phyloP scores from a whole-genome alignment of 2,329 filamentous ascomycete species.

The Pyrenophora graminea region DNA sequence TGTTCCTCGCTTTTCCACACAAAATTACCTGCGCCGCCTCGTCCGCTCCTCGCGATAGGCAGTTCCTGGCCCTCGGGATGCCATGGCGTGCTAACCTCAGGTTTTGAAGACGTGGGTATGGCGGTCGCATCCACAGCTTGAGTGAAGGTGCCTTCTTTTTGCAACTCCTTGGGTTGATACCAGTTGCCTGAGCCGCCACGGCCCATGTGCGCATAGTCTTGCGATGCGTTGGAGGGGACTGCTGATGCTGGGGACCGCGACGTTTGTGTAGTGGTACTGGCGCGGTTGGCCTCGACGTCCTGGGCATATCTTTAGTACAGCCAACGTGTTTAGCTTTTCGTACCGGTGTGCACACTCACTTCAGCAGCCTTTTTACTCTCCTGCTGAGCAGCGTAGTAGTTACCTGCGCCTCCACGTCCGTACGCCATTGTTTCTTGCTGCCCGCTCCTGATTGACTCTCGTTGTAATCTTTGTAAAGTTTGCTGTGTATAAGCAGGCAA shows the following conservation, averaged over 20 bases:
- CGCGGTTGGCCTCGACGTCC: conserved; percentile 49
- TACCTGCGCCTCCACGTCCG: conserved; percentile 54
- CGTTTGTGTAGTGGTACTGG: conserved; percentile 15
- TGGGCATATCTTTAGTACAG: conserved; percentile 15
- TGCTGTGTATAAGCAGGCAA: not conserved
- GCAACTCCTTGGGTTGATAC: conserved; percentile 50
- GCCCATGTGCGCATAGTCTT: conserved; percentile 51
- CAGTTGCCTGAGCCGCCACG: conserved; percentile 55
- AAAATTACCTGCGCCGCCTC: conserved; percentile 55
- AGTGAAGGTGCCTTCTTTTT: conserved; percentile 46
- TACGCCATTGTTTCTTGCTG: conserved; percentile 30
- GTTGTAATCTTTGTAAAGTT: not conserved
- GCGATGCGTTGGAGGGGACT: conserved; percentile 25
- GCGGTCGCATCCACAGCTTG: conserved; percentile 35
- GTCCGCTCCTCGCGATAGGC: conserved; percentile 44
- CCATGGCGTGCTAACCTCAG: conserved; percentile 41
- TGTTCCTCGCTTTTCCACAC: conserved; percentile 47
- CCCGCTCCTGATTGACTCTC: not conserved
- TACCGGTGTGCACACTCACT: conserved; percentile 18
- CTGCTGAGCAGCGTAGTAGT: conserved; percentile 46
- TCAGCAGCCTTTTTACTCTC: conserved; percentile 37
- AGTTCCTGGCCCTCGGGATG: conserved; percentile 41
- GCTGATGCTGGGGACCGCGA: conserved; percentile 15
- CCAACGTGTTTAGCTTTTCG: not conserved
- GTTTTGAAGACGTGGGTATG: conserved; percentile 30